Percentiles rank a stretch among this genome's conserved stretches.
phyloP scores from a whole-genome alignment of 257 asterid genomes.

The Nicotiana otophora region DNA sequence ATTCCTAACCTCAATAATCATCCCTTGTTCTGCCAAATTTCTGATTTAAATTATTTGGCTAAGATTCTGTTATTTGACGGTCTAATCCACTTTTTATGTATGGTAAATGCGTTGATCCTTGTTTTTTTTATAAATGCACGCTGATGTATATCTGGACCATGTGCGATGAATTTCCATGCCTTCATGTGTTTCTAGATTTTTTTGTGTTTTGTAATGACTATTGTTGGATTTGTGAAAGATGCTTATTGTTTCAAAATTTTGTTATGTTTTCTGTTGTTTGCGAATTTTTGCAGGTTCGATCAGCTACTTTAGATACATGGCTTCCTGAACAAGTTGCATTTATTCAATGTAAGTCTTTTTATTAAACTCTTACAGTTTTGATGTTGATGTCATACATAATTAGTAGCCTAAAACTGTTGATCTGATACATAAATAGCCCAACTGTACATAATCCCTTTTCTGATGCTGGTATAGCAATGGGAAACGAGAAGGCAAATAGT shows the following conservation, averaged over 20 bases:
- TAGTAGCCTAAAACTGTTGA: not conserved
- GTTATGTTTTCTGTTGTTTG: not conserved
- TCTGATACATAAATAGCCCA: not conserved
- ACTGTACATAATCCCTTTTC: not conserved
- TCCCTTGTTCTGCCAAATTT: too few relatives aligned
- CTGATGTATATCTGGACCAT: too few relatives aligned
- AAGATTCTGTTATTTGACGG: too few relatives aligned
- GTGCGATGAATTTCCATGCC: too few relatives aligned
- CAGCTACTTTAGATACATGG: slow-evolving; percentile 99
- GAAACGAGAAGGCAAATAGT: slow-evolving; percentile 91
- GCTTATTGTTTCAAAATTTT: not conserved
- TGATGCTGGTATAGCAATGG: slow-evolving; percentile 64
- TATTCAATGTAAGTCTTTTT: slow-evolving; percentile 67
- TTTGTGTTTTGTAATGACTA: not conserved
- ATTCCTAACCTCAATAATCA: too few relatives aligned
- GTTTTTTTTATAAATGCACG: too few relatives aligned
- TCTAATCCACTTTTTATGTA: too few relatives aligned
- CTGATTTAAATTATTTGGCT: too few relatives aligned
- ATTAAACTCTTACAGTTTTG: not conserved
- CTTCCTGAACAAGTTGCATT: slow-evolving; percentile 98
- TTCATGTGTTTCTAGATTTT: too few relatives aligned
- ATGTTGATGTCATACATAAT: not conserved
- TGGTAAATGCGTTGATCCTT: too few relatives aligned
- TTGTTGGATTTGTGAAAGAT: not conserved
- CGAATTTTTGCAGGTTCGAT: slow-evolving; percentile 31